Evolutionary conservation across 169 alveolate genomes (phyloP), one percentile per base, ranked within the genome.

Genomic region (Neospora caninum): DNA sequence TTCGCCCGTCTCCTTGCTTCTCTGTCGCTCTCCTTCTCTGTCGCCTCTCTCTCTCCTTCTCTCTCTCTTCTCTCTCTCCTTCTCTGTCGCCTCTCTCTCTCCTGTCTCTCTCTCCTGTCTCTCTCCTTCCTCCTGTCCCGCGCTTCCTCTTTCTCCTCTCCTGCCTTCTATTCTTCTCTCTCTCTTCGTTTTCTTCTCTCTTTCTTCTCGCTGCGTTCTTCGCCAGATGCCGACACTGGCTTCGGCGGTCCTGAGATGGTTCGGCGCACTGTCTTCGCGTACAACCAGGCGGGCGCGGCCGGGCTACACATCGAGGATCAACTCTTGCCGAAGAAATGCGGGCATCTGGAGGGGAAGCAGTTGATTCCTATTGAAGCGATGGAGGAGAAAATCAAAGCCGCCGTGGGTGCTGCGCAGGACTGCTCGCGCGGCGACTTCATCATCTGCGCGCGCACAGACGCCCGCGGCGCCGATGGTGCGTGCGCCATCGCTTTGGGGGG

Each of bases 221-320:
- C 13, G 27, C 31, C 78, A 93, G 95, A 93, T 39, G 95, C 95
- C 34, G 95, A 93, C 89, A 93, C 95, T 9, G 95, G 96, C 9
- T 98, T 98, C 94, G 99, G 99, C 38, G 98, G 96, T 84, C 97
- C 97, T 9, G 98, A 97, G 93, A 96, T 96, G 98, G 93, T 97
- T 38, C 94, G 97, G n/a, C 95, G 96, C 92, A 96, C 98, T 20
- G 98, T 98, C 54, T 96, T 94, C 95, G 98, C 95, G 84, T 97
- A 97, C 95, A 94, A 91, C 91, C 92, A 91, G 80, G 97, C 98
- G 34, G 99, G 99, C n/a, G 99, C 99, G 0, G 98, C 98, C 29
- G 98, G 99, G 41, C 96, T 97, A 34, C 99, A 98, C 94, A 97
- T 98, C 83, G 99, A 98, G 95, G 99, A 98, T 93, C 97, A 98